A percentile compares a stretch with the other conserved stretches of the same genome.
Evolutionary conservation across 495 filamentous ascomycete species (phyloP).

Genomic region (Lophiotrema nucula): DNA sequence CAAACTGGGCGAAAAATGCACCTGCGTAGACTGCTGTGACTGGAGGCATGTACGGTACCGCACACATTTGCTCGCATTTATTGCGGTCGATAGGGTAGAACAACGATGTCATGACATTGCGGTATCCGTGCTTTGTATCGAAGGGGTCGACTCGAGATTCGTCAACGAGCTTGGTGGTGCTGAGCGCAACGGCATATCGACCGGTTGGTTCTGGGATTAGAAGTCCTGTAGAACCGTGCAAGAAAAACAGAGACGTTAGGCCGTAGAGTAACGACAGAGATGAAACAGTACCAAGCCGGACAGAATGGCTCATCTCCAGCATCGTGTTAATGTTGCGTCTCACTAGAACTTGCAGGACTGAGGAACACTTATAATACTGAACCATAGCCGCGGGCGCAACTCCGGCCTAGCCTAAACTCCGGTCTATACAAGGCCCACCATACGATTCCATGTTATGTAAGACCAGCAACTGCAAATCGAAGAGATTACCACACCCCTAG

Average conservation of each 20-base stretch:
- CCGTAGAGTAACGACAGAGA: too few species aligned
- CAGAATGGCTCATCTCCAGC: too few species aligned
- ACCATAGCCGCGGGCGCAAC: too few species aligned
- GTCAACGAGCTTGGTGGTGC: slow-evolving; percentile 17
- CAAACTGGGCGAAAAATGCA: background rate
- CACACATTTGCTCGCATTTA: background rate
- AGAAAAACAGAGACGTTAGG: background rate
- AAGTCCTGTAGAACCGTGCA: background rate
- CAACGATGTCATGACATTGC: slow-evolving; percentile 27
- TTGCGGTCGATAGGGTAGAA: slow-evolving; percentile 19
- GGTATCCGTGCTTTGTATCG: slow-evolving; percentile 16
- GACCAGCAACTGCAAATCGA: too few species aligned
- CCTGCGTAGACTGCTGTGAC: slow-evolving; percentile 8
- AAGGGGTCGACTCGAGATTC: slow-evolving; percentile 24
- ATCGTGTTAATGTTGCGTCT: too few species aligned
- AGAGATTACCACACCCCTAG: too few species aligned
- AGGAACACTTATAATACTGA: too few species aligned
- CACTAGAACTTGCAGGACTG: too few species aligned
- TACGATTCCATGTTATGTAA: too few species aligned
- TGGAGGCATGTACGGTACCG: slow-evolving; percentile 17
- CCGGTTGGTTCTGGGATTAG: slow-evolving; percentile 17
- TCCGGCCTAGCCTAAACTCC: too few species aligned
- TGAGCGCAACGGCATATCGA: slow-evolving; percentile 5
- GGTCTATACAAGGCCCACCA: too few species aligned
- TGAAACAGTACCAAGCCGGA: too few species aligned